These are phyloP conservation scores for Xylaria scruposa DNA, from an alignment of 495 filamentous ascomycete genomes.

Conservation along the genomic window DNA sequence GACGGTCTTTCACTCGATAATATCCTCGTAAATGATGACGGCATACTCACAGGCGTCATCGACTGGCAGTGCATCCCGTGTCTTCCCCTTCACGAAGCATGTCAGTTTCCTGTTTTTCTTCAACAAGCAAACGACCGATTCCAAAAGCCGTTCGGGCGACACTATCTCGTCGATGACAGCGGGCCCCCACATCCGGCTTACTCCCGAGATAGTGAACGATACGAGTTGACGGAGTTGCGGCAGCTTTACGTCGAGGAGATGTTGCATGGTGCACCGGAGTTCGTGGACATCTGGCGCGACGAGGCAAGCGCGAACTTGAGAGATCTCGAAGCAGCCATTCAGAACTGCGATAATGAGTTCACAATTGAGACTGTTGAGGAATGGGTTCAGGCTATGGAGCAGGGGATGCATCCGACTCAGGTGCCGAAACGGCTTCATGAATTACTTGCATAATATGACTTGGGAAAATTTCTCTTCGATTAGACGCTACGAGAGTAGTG, in stretches of 20 bases:
- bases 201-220: constrained; percentile 34
- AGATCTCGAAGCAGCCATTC: constrained; percentile 38
- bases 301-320: constrained; percentile 24
- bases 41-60: constrained; percentile 53
- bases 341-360: constrained; percentile 41
- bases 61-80: constrained; percentile 63
- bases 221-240: constrained; percentile 46
- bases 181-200: constrained; percentile 8
- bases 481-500: background rate
- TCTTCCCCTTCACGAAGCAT: constrained; percentile 55
- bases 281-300: constrained; percentile 28
- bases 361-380: constrained; percentile 30
- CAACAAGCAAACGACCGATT: constrained; percentile 30
- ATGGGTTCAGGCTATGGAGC: constrained; percentile 34
- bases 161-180: constrained; percentile 29
- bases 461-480: background rate
- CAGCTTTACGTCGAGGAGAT: constrained; percentile 44
- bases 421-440: constrained; percentile 27
- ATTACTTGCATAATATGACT: background rate
- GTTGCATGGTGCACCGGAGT: constrained; percentile 33
- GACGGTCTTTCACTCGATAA: constrained; percentile 57
- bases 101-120: constrained; percentile 55
- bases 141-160: constrained; percentile 23
- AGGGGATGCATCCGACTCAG: background rate
- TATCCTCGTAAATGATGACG: constrained; percentile 55